phyloP scores from a whole-genome alignment of 2,329 filamentous ascomycete genomes.

The Coleophoma cylindrospora region DNA sequence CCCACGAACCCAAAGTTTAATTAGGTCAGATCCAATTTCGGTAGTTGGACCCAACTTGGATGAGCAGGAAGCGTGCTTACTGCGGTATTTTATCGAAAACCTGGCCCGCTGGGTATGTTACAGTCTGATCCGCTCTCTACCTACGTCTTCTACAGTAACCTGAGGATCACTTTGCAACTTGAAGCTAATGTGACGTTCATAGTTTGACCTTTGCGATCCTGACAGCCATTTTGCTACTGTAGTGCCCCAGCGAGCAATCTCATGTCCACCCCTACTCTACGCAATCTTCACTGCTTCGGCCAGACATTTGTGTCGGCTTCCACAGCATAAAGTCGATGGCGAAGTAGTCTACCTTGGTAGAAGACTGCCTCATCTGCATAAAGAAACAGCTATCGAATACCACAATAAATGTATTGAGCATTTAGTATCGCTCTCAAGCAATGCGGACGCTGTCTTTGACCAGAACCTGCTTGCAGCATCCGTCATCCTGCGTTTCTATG shows the following conservation, averaged over 20 bases:
- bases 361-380: constrained; percentile 22
- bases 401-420: constrained; percentile 35
- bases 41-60: background rate
- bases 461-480: constrained; percentile 32
- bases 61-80: background rate
- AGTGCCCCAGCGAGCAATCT: constrained; percentile 33
- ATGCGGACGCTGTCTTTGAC: constrained; percentile 30
- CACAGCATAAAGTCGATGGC: constrained; percentile 17
- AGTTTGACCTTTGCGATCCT: constrained; percentile 37
- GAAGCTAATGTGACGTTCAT: background rate
- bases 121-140: background rate
- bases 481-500: constrained; percentile 32
- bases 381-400: constrained; percentile 19
- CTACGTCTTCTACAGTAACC: background rate
- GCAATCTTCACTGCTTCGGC: constrained; percentile 30
- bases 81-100: background rate
- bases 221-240: constrained; percentile 34
- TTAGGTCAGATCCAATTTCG: too few species aligned
- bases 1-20: too few species aligned
- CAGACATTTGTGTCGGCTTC: constrained; percentile 29
- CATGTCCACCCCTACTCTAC: constrained; percentile 30
- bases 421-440: constrained; percentile 30
- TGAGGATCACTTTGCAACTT: too few species aligned
- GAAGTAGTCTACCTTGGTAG: constrained; percentile 16
- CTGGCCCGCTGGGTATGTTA: background rate